A percentile compares a stretch with the other conserved stretches of the same genome.
Evolutionary conservation across 1,284 basidiomycete species (phyloP).

Genomic region (Trichosporon coremiiforme): DNA sequence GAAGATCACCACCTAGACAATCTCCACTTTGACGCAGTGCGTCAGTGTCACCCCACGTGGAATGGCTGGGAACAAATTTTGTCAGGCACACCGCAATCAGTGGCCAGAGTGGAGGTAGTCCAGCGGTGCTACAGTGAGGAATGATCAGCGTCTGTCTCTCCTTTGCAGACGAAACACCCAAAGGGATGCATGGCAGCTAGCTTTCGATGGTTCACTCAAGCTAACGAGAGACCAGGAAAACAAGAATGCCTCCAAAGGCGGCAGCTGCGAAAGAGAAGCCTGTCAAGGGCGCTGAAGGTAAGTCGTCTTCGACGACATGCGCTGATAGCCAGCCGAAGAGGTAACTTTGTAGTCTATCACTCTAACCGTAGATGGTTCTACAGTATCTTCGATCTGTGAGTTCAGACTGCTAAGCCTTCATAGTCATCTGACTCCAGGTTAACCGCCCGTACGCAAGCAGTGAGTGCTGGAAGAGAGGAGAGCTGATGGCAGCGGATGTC

Average conservation of each 20-base stretch:
- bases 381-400: constrained; percentile 52
- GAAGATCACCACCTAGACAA: neutral
- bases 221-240: no score
- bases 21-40: constrained; percentile 1
- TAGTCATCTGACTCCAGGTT: constrained; percentile 39
- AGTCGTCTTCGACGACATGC: constrained; percentile 23
- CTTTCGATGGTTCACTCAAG: no score
- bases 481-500: constrained; percentile 66
- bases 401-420: no score
- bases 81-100: neutral
- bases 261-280: constrained; percentile 75
- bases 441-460: constrained; percentile 51
- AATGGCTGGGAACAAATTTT: neutral
- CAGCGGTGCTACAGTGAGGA: no score
- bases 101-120: constrained; percentile 11
- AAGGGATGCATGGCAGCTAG: neutral
- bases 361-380: constrained; percentile 45
- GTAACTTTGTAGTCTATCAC: constrained; percentile 29
- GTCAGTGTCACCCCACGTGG: constrained; percentile 18
- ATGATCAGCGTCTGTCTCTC: neutral
- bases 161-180: neutral
- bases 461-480: constrained; percentile 26
- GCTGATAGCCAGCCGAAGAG: constrained; percentile 44
- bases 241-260: constrained; percentile 56
- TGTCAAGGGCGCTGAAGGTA: constrained; percentile 55